Evolutionary conservation across 208 protist species (phyloP).

Genomic region (Jaenimonas drosophilae): DNA sequence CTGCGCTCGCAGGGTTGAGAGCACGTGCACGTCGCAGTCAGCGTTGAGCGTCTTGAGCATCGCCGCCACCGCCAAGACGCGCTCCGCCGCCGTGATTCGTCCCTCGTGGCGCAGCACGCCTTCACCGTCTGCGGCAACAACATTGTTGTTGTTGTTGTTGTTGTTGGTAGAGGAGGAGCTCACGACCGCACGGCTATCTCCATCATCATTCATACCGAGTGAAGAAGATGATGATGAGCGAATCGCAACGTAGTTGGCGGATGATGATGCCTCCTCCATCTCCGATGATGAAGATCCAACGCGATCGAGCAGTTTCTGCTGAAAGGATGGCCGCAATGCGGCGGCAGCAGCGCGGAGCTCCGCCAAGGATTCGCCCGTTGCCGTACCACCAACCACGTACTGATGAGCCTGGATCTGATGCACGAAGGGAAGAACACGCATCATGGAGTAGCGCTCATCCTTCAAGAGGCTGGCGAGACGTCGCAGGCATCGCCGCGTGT

Average conservation of each 20-base stretch:
- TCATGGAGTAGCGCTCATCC: slow-evolving; percentile 20
- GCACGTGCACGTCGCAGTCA: slow-evolving; percentile 66
- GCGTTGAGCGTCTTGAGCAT: slow-evolving; percentile 86
- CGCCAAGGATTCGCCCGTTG: slow-evolving; percentile 26
- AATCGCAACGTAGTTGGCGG: too few relatives aligned
- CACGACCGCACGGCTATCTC: neutral
- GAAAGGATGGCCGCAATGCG: neutral
- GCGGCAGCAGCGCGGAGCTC: slow-evolving; percentile 36
- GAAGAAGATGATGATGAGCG: too few relatives aligned
- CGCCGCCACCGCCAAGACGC: slow-evolving; percentile 63
- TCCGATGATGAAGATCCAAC: too few relatives aligned
- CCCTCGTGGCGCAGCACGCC: slow-evolving; percentile 19
- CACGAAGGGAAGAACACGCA: slow-evolving; percentile 61
- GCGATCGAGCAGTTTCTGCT: slow-evolving; percentile 1
- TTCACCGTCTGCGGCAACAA: neutral
- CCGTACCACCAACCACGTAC: slow-evolving; percentile 48
- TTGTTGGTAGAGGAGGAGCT: neutral
- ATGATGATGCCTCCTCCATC: too few relatives aligned
- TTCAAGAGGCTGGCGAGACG: slow-evolving; percentile 29
- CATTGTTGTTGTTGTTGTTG: neutral
- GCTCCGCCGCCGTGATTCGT: slow-evolving; percentile 54
- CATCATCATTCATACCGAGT: neutral
- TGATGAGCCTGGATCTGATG: slow-evolving; percentile 75
- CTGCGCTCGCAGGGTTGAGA: slow-evolving; percentile 47
- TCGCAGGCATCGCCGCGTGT: slow-evolving; percentile 32